A percentile compares a stretch with the other conserved stretches of the same genome.
phyloP scores from a whole-genome alignment of 345 rosid species.

The Sapria himalayana region DNA sequence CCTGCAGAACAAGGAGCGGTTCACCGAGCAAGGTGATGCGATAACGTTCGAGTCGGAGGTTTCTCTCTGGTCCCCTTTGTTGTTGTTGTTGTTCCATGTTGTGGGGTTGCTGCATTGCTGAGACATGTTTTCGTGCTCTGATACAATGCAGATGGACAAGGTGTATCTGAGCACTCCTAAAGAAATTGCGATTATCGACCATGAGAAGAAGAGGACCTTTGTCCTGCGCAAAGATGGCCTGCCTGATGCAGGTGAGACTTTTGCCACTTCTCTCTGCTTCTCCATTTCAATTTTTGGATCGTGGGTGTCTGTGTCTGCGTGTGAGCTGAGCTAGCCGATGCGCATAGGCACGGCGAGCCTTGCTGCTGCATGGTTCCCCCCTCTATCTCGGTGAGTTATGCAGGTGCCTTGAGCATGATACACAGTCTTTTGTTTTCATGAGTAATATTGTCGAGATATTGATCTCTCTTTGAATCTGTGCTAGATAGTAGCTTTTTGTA shows the following conservation, averaged over 20 bases:
- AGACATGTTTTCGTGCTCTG: neutral
- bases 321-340: too few species aligned
- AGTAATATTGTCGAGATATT: too few species aligned
- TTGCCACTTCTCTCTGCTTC: neutral
- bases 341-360: too few species aligned
- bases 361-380: too few species aligned
- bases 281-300: neutral
- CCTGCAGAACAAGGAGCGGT: conserved; percentile 26
- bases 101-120: too few species aligned
- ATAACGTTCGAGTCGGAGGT: conserved; percentile 46
- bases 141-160: conserved; percentile 36
- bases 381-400: too few species aligned
- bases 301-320: too few species aligned
- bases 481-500: too few species aligned
- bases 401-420: too few species aligned
- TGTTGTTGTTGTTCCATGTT: too few species aligned
- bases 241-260: conserved; percentile 81
- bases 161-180: conserved; percentile 73
- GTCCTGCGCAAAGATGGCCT: conserved; percentile 89
- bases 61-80: conserved; percentile 9
- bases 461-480: too few species aligned
- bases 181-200: conserved; percentile 84
- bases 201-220: conserved; percentile 85
- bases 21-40: conserved; percentile 53
- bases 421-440: too few species aligned